Conservation (phyloP, 2,329 filamentous ascomycete genomes). For the Colletotrichum orchidophilum region DNA sequence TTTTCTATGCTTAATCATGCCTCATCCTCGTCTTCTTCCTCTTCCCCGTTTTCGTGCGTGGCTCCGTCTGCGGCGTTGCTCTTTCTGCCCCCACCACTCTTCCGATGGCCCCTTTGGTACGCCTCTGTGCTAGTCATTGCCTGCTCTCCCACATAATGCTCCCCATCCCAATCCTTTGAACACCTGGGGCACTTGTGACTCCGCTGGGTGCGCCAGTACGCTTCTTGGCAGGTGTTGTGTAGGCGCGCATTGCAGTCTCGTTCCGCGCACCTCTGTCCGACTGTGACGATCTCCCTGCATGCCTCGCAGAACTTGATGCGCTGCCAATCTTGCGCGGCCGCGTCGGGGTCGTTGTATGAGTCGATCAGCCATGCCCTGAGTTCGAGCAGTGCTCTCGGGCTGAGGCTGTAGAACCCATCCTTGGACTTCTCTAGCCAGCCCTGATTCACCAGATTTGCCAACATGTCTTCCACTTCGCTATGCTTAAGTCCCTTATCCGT, state of each 20-base stretch:
- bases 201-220: slow-evolving; percentile 75
- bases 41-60: slow-evolving; percentile 39
- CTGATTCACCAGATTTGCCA: slow-evolving; percentile 76
- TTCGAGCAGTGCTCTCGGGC: slow-evolving; percentile 84
- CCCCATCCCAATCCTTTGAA: slow-evolving; percentile 57
- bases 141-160: slow-evolving; percentile 64
- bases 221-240: slow-evolving; percentile 79
- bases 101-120: slow-evolving; percentile 54
- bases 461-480: slow-evolving; percentile 78
- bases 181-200: slow-evolving; percentile 73
- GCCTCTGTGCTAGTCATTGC: slow-evolving; percentile 64
- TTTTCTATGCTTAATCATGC: slow-evolving; percentile 8
- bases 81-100: slow-evolving; percentile 44
- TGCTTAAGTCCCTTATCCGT: slow-evolving; percentile 72
- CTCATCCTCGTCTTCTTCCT: slow-evolving; percentile 37
- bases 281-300: slow-evolving; percentile 89
- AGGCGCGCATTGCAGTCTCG: slow-evolving; percentile 74
- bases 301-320: slow-evolving; percentile 88
- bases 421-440: slow-evolving; percentile 85
- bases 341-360: slow-evolving; percentile 83
- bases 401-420: slow-evolving; percentile 78
- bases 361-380: slow-evolving; percentile 84
- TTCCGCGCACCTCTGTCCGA: slow-evolving; percentile 80
- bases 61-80: slow-evolving; percentile 43
- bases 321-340: slow-evolving; percentile 69